A percentile compares a stretch with the other conserved stretches of the same genome.
Evolutionary conservation across 768 basidiomycete genomes (phyloP).

Genomic region (Tulasnella sp.): DNA sequence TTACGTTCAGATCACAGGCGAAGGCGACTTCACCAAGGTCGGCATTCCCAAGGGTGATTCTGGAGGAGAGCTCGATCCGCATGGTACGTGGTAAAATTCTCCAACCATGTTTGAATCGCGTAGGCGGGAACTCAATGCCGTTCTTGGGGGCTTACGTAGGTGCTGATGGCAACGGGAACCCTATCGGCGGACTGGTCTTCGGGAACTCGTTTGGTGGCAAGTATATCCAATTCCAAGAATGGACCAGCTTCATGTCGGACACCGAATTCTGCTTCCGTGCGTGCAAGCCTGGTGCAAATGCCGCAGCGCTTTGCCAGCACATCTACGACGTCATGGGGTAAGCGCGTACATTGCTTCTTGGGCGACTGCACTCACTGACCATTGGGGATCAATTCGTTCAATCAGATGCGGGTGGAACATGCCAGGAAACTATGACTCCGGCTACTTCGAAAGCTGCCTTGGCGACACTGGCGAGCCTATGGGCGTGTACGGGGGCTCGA

Average conservation of each 20-base stretch:
- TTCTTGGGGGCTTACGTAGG: neutral
- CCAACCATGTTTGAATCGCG: no score
- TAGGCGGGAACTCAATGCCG: neutral
- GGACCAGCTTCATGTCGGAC: conserved; percentile 41
- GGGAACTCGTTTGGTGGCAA: conserved; percentile 51
- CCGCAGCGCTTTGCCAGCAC: conserved; percentile 52
- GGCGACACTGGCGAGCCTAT: conserved; percentile 39
- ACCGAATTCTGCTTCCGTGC: conserved; percentile 62
- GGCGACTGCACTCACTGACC: neutral
- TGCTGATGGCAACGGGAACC: conserved; percentile 39
- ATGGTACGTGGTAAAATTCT: conserved; percentile 49
- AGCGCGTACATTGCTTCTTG: neutral
- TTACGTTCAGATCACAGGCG: conserved; percentile 40
- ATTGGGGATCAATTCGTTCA: neutral
- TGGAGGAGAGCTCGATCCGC: conserved; percentile 60
- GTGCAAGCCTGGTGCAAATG: conserved; percentile 44
- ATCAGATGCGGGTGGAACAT: conserved; percentile 33
- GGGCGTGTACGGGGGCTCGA: conserved; percentile 59
- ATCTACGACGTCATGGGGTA: conserved; percentile 37
- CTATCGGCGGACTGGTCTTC: conserved; percentile 63
- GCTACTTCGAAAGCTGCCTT: conserved; percentile 39
- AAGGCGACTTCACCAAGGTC: conserved; percentile 56
- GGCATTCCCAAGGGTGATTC: conserved; percentile 58
- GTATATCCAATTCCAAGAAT: conserved; percentile 55
- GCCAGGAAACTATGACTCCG: conserved; percentile 37